Percentiles rank a stretch among this genome's conserved stretches.
phyloP scores from a whole-genome alignment of 73 alveolate species.

The Urostyla sp. region DNA sequence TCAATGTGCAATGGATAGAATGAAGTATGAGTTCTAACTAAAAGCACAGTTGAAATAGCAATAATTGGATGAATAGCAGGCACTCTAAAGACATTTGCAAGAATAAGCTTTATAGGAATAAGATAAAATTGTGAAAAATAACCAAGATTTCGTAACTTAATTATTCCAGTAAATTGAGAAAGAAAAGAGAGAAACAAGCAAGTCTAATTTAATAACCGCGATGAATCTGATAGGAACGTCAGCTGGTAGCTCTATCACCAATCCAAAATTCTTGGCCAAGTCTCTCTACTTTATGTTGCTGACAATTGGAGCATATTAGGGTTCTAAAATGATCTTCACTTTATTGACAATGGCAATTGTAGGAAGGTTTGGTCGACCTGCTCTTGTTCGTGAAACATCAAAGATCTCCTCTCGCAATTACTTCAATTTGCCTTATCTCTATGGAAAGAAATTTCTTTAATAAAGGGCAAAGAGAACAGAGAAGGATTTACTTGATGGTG shows the following conservation, averaged over 20 bases:
- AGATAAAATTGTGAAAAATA: constrained; percentile 4
- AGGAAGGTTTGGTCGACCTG: constrained; percentile 80
- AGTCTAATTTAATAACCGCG: constrained; percentile 63
- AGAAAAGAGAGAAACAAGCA: constrained; percentile 71
- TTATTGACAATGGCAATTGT: constrained; percentile 55
- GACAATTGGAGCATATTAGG: constrained; percentile 73
- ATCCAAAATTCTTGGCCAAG: constrained; percentile 68
- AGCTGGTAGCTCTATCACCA: constrained; percentile 56
- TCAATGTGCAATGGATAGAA: constrained; percentile 51
- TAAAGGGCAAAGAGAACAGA: constrained; percentile 57
- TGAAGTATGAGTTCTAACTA: constrained; percentile 63
- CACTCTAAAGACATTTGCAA: constrained; percentile 2
- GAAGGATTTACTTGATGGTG: constrained; percentile 74
- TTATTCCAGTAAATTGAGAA: constrained; percentile 60
- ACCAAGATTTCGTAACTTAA: constrained; percentile 63
- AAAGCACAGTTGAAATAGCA: constrained; percentile 43
- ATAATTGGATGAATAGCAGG: constrained; percentile 11
- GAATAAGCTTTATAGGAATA: constrained; percentile 15
- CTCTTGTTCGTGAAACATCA: constrained; percentile 87
- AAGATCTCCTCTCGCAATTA: constrained; percentile 61
- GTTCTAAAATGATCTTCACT: constrained; percentile 61
- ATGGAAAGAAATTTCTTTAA: constrained; percentile 46
- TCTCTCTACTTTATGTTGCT: constrained; percentile 59
- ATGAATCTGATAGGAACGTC: constrained; percentile 67
- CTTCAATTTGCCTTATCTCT: constrained; percentile 51